A percentile compares a stretch with the other conserved stretches of the same genome.
Conservation (phyloP, 495 filamentous ascomycete genomes). For the Penicillium bialowiezense region DNA sequence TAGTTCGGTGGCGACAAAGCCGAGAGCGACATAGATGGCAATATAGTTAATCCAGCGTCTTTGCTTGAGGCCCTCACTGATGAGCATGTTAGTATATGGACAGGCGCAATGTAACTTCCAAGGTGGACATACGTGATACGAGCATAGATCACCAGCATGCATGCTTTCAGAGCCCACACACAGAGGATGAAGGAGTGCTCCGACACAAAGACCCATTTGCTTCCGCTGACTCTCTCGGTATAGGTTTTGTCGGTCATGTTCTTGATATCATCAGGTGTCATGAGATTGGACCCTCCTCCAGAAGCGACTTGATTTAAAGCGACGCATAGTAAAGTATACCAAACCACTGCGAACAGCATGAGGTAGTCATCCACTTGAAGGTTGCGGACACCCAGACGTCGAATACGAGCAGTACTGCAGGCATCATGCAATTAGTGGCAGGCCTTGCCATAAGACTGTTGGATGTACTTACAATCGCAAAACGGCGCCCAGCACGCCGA, state of each 20-base stretch:
- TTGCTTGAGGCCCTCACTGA: constrained; percentile 38
- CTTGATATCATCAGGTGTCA: constrained; percentile 37
- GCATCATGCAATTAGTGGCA: not conserved
- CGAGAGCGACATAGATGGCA: constrained; percentile 54
- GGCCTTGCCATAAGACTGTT: not conserved
- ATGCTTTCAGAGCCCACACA: constrained; percentile 50
- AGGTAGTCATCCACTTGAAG: constrained; percentile 52
- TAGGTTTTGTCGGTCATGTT: constrained; percentile 37
- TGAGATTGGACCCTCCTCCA: constrained; percentile 55
- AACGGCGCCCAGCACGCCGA: constrained; percentile 41
- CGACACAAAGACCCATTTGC: constrained; percentile 57
- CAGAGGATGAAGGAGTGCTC: constrained; percentile 51
- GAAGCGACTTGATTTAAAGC: constrained; percentile 49
- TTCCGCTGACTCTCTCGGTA: constrained; percentile 45
- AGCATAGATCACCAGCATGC: constrained; percentile 55
- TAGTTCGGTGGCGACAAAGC: constrained; percentile 58
- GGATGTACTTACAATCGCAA: constrained; percentile 41
- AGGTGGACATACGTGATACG: constrained; percentile 43
- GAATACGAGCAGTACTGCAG: constrained; percentile 45
- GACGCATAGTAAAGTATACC: constrained; percentile 54
- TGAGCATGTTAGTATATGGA: constrained; percentile 4
- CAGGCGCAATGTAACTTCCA: not conserved
- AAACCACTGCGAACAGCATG: constrained; percentile 47
- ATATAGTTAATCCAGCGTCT: constrained; percentile 41
- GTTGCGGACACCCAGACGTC: constrained; percentile 40